Evolutionary conservation across 2,329 filamentous ascomycete genomes (phyloP).

Genomic region (Nemania abortiva): DNA sequence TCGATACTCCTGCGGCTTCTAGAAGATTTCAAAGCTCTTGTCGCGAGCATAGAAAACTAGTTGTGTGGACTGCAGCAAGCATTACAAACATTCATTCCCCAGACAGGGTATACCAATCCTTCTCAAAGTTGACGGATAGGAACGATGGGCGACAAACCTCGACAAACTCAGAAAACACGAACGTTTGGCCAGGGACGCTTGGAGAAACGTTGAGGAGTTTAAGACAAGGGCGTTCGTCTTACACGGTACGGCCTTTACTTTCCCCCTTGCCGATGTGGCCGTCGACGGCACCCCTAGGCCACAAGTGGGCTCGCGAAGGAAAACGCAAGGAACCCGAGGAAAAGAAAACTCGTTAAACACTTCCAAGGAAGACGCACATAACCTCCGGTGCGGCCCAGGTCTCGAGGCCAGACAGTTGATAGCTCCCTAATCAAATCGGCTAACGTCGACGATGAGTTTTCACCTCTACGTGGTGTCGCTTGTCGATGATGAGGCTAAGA

Average conservation of each 20-base stretch:
- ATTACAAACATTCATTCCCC: too few species aligned
- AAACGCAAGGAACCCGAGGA: slow-evolving; percentile 11
- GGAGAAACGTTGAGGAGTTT: slow-evolving; percentile 2
- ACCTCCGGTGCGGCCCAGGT: slow-evolving; percentile 8
- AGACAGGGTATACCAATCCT: too few species aligned
- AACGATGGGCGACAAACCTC: too few species aligned
- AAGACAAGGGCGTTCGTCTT: not conserved
- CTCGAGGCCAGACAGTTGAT: slow-evolving; percentile 9
- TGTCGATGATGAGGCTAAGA: not conserved
- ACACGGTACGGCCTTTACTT: not conserved
- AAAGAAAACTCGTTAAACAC: slow-evolving; percentile 13
- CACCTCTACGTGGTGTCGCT: slow-evolving; percentile 11
- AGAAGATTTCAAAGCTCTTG: too few species aligned
- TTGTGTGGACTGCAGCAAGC: too few species aligned
- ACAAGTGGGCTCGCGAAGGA: slow-evolving; percentile 16
- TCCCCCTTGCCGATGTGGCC: not conserved
- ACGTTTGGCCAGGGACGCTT: not conserved
- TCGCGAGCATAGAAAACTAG: too few species aligned
- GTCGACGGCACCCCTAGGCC: not conserved
- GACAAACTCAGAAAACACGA: not conserved
- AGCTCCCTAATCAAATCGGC: slow-evolving; percentile 4
- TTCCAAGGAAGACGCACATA: slow-evolving; percentile 16
- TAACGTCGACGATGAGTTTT: slow-evolving; percentile 12
- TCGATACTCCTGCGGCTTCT: too few species aligned
- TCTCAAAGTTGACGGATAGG: too few species aligned